Evolutionary conservation across 2,329 filamentous ascomycete species (phyloP).

Genomic region (Colletotrichum tamarilloi): DNA sequence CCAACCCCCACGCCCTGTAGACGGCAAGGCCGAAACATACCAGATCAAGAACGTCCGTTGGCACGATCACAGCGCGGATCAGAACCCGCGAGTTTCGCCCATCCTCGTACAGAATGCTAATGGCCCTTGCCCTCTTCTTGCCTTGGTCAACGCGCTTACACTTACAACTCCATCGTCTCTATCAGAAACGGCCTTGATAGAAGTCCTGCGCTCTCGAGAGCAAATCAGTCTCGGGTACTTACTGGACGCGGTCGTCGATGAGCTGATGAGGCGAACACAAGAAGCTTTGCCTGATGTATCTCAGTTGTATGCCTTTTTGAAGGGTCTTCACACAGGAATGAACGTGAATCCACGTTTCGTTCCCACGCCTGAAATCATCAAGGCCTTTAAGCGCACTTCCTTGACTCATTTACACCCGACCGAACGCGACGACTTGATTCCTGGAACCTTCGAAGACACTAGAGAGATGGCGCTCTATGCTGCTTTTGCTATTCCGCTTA

Average conservation of each 20-base stretch:
- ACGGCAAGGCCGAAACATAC: conserved; percentile 80
- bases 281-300: conserved; percentile 82
- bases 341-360: conserved; percentile 96
- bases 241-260: conserved; percentile 91
- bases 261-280: conserved; percentile 80
- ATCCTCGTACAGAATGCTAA: conserved; percentile 94
- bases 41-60: conserved; percentile 92
- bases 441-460: conserved; percentile 87
- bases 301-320: conserved; percentile 88
- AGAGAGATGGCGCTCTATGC: conserved; percentile 91
- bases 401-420: conserved; percentile 63
- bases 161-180: conserved; percentile 78
- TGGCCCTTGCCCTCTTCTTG: conserved; percentile 91
- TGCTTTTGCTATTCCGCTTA: conserved; percentile 86
- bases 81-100: conserved; percentile 80
- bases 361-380: conserved; percentile 61
- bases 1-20: conserved; percentile 46
- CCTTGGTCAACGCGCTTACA: conserved; percentile 91
- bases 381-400: conserved; percentile 62
- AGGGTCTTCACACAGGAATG: conserved; percentile 94
- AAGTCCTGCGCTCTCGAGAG: conserved; percentile 82
- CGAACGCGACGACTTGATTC: conserved; percentile 60
- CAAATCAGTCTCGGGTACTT: conserved; percentile 88
- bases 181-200: conserved; percentile 77
- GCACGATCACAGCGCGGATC: conserved; percentile 72